Conservation (phyloP, 768 basidiomycete genomes). For the Agrocybe chaxingu region DNA sequence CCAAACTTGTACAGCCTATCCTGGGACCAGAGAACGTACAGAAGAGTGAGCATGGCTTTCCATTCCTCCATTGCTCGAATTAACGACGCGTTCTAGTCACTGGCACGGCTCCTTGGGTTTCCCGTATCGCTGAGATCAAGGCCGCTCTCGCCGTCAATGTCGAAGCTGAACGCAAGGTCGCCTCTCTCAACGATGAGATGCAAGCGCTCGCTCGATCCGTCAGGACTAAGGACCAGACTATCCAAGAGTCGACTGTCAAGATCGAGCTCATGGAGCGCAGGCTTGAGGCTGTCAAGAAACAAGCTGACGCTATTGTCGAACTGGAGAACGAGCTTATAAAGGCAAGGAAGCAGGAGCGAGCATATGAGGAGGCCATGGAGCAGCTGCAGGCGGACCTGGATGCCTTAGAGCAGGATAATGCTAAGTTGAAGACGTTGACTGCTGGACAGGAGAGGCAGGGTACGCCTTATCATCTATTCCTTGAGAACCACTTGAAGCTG, state of each 20-base stretch:
- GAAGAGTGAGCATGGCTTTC: constrained; percentile 58
- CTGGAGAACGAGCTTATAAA: constrained; percentile 80
- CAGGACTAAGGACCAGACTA: constrained; percentile 83
- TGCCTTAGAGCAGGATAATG: constrained; percentile 82
- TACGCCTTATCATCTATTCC: constrained; percentile 26
- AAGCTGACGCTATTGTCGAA: constrained; percentile 78
- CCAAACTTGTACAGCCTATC: constrained; percentile 64
- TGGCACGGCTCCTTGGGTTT: constrained; percentile 81
- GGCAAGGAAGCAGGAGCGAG: constrained; percentile 82
- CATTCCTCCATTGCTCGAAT: background rate
- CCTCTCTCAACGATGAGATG: constrained; percentile 85
- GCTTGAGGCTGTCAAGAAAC: constrained; percentile 88
- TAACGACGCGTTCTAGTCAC: constrained; percentile 42
- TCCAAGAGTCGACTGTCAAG: constrained; percentile 88
- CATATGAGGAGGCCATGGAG: constrained; percentile 92
- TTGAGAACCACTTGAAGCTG: background rate
- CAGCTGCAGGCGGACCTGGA: constrained; percentile 90
- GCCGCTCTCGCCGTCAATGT: constrained; percentile 80
- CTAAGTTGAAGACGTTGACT: constrained; percentile 68
- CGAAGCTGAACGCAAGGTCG: constrained; percentile 87
- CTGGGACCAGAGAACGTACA: constrained; percentile 75
- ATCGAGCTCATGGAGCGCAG: constrained; percentile 94
- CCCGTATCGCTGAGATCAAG: constrained; percentile 80
- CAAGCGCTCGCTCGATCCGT: constrained; percentile 82
- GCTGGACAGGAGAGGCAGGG: constrained; percentile 72